Percentiles rank a stretch among this genome's conserved stretches.
These are phyloP conservation scores for Cyberlindnera mississippiensis DNA, from an alignment of 805 yeast genomes.

Conservation along the genomic window DNA sequence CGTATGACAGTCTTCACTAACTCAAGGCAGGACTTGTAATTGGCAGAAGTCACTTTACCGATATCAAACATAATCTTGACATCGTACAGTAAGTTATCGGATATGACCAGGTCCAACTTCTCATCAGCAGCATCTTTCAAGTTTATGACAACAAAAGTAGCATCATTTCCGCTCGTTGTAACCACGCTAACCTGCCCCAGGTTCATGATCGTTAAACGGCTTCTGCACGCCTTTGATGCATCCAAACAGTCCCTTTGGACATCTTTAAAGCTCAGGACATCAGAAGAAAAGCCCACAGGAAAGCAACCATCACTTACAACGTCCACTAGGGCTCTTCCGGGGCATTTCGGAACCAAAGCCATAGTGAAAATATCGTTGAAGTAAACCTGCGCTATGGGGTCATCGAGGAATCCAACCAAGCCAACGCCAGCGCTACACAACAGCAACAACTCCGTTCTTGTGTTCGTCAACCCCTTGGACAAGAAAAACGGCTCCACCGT, in stretches of 20 bases:
- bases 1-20: slow-evolving; percentile 1
- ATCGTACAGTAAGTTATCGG: neutral
- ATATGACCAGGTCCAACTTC: neutral
- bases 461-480: slow-evolving; percentile 10
- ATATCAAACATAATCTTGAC: slow-evolving; percentile 7
- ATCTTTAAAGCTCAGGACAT: neutral
- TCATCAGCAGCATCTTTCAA: neutral
- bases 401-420: slow-evolving; percentile 6
- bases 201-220: slow-evolving; percentile 7
- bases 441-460: slow-evolving; percentile 9
- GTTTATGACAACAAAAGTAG: slow-evolving; percentile 5
- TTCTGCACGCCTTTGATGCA: neutral
- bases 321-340: slow-evolving; percentile 6
- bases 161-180: slow-evolving; percentile 6
- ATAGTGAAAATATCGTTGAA: slow-evolving; percentile 13
- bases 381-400: slow-evolving; percentile 13
- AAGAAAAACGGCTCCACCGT: slow-evolving; percentile 10
- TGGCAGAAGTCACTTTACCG: neutral
- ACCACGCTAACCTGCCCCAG: slow-evolving; percentile 13
- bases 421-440: neutral
- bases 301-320: slow-evolving; percentile 3
- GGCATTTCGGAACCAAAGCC: slow-evolving; percentile 4
- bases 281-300: slow-evolving; percentile 5
- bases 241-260: slow-evolving; percentile 2
- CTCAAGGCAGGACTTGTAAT: slow-evolving; percentile 4